Base-by-base conservation (phyloP, 2,329 filamentous ascomycete genomes). In the Pochonia chlamydosporia region DNA sequence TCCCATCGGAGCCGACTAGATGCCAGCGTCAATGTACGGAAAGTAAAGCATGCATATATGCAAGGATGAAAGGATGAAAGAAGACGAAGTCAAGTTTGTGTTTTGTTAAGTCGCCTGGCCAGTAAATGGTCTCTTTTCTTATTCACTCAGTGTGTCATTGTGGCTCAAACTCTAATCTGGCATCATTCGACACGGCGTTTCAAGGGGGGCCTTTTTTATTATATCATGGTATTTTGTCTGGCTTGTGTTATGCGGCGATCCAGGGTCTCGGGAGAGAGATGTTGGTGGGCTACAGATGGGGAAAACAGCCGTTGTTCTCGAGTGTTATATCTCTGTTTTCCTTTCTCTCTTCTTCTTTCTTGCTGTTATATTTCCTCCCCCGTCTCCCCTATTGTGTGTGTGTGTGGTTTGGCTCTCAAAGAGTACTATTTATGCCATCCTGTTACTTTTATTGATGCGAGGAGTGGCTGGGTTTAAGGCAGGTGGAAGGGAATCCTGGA, bases 1-100 rank as follows among this genome's bases (percentile, higher is more conserved):
- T 59, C 35, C 35, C 33, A 82, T 84, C 58, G 73, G 74, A 45
- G 75, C 78, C 52, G 79, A 82, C 40, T 82, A 68, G 63, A 40
- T 13, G n/a, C 16, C 33, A 39, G 5, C 28, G 24, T 30, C 31
- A 35, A 11, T 8, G 9, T 3, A 39, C 20, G 40, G n/a, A 16
- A 8, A 42, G 14, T 28, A 13, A 18, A 28, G 8, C 13, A 18
- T 43, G 21, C 21, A 23, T 39, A 39, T 23, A 23, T 40, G n/a
- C 21, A 40, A 35, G 21, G 26, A 44, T 16, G 28, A 43, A 40
- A 30, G 40, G 24, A 43, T 28, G 18, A 36, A 47, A 36, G n/a
- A n/a, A n/a, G 26, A 24, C 16, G 39, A 43, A 39, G 43, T 33
- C 33, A 43, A n/a, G 24, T 37, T 46, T n/a, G 33, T 50, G 36